A percentile compares a stretch with the other conserved stretches of the same genome.
These are phyloP conservation scores for Funneliformis caledonium DNA, from an alignment of 371 early-diverging fungal genomes.

Conservation along the genomic window DNA sequence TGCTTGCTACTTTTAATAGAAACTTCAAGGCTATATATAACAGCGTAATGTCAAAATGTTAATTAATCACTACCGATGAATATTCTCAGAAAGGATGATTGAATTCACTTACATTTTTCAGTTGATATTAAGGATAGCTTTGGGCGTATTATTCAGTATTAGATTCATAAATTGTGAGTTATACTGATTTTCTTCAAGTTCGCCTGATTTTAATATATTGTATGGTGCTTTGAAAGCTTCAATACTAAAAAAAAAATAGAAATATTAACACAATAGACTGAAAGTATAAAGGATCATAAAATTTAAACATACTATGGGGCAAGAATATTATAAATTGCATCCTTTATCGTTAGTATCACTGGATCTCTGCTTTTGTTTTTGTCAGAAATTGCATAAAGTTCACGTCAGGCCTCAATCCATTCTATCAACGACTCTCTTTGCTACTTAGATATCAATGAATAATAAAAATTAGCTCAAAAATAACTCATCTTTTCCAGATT, in stretches of 20 bases:
- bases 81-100: slow-evolving; percentile 15
- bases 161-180: slow-evolving; percentile 27
- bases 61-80: slow-evolving; percentile 30
- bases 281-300: background rate
- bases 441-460: slow-evolving; percentile 5
- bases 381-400: slow-evolving; percentile 11
- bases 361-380: slow-evolving; percentile 1
- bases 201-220: slow-evolving; percentile 33
- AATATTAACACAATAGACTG: background rate
- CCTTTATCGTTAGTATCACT: background rate
- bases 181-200: slow-evolving; percentile 33
- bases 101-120: slow-evolving; percentile 36
- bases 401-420: slow-evolving; percentile 28
- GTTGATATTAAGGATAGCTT: slow-evolving; percentile 14
- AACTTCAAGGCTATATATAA: slow-evolving; percentile 28
- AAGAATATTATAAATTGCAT: slow-evolving; percentile 29
- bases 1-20: slow-evolving; percentile 18
- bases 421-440: slow-evolving; percentile 6
- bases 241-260: slow-evolving; percentile 23
- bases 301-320: slow-evolving; percentile 15
- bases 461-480: background rate
- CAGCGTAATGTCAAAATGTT: background rate
- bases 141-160: slow-evolving; percentile 18
- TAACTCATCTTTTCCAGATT: background rate
- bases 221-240: slow-evolving; percentile 26